A percentile compares a stretch with the other conserved stretches of the same genome.
Evolutionary conservation across 2,329 filamentous ascomycete genomes (phyloP).

Genomic region (Plenodomus tracheiphilus): DNA sequence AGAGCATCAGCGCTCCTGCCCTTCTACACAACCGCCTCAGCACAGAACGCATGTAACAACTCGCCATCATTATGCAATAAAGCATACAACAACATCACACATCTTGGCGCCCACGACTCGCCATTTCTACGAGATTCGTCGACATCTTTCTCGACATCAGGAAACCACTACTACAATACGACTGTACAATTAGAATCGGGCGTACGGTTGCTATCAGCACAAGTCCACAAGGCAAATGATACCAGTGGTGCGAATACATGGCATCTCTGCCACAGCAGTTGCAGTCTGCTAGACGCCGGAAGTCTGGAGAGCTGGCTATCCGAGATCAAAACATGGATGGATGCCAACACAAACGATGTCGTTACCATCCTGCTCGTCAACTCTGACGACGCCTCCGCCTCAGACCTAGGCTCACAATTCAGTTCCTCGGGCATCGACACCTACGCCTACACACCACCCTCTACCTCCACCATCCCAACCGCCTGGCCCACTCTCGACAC

Average conservation of each 20-base stretch:
- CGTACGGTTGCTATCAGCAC: slow-evolving; percentile 70
- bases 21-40: slow-evolving; percentile 30
- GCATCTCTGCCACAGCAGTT: slow-evolving; percentile 71
- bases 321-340: slow-evolving; percentile 69
- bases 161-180: slow-evolving; percentile 75
- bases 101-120: slow-evolving; percentile 76
- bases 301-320: slow-evolving; percentile 65
- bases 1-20: slow-evolving; percentile 31
- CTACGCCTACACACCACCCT: slow-evolving; percentile 56
- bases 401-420: slow-evolving; percentile 57
- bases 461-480: slow-evolving; percentile 52
- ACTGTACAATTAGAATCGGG: slow-evolving; percentile 71
- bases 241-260: slow-evolving; percentile 50
- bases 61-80: slow-evolving; percentile 72
- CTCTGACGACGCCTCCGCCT: slow-evolving; percentile 61
- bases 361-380: slow-evolving; percentile 76
- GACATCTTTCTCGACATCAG: slow-evolving; percentile 64
- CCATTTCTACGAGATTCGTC: slow-evolving; percentile 69
- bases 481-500: slow-evolving; percentile 73
- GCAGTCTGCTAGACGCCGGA: slow-evolving; percentile 70
- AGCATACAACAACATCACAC: slow-evolving; percentile 74
- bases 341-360: slow-evolving; percentile 71
- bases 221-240: slow-evolving; percentile 66
- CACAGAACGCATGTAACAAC: slow-evolving; percentile 72
- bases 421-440: slow-evolving; percentile 58